A percentile compares a stretch with the other conserved stretches of the same genome.
phyloP scores from a whole-genome alignment of 371 early-diverging fungal genomes.

The Entomophthora muscae region DNA sequence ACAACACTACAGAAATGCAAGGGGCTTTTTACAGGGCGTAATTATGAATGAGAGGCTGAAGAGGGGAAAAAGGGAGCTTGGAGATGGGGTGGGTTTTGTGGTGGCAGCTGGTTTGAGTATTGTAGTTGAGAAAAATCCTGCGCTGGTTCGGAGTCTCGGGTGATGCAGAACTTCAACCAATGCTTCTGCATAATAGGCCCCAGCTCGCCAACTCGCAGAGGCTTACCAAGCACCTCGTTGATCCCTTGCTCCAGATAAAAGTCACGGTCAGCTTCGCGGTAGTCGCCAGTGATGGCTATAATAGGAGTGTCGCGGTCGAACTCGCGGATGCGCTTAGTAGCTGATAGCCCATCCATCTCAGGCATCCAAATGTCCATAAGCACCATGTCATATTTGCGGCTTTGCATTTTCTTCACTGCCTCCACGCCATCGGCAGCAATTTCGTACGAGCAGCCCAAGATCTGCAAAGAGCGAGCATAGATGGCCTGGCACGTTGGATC shows the following conservation, averaged over 20 bases:
- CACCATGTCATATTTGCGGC: slow-evolving; percentile 53
- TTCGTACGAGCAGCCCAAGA: slow-evolving; percentile 54
- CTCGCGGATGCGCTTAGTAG: slow-evolving; percentile 52
- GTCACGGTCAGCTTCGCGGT: slow-evolving; percentile 40
- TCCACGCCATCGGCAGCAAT: slow-evolving; percentile 52
- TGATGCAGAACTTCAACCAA: slow-evolving; percentile 6
- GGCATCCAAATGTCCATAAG: slow-evolving; percentile 70
- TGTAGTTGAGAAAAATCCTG: neutral
- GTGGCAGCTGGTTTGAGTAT: neutral
- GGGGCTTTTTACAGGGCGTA: neutral
- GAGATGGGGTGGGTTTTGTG: neutral
- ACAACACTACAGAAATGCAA: too few species aligned
- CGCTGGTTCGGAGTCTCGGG: slow-evolving; percentile 1
- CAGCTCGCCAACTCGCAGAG: slow-evolving; percentile 21
- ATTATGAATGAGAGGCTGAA: neutral
- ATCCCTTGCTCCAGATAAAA: slow-evolving; percentile 58
- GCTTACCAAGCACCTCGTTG: slow-evolving; percentile 66
- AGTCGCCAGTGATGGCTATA: slow-evolving; percentile 63
- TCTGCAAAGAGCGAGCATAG: slow-evolving; percentile 33
- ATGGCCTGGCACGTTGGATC: slow-evolving; percentile 46
- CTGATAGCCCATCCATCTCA: slow-evolving; percentile 41
- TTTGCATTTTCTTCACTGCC: slow-evolving; percentile 41
- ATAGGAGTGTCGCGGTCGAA: slow-evolving; percentile 54
- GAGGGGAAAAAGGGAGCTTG: neutral
- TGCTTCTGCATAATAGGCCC: slow-evolving; percentile 7